Conservation (phyloP, 257 asterid genomes). For the Eustoma russellianum region DNA sequence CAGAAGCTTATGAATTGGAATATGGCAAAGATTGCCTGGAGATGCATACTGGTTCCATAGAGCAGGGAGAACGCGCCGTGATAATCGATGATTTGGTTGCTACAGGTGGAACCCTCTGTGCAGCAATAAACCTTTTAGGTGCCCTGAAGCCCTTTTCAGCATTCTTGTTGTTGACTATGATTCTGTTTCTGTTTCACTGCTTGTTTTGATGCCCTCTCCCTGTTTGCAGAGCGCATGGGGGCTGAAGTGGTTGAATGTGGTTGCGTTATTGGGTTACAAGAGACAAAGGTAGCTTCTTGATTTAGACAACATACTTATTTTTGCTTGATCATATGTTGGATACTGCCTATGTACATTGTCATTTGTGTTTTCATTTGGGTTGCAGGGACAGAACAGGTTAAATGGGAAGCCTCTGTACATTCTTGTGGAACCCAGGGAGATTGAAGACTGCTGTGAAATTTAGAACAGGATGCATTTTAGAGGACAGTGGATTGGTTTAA, state of each 20-base stretch:
- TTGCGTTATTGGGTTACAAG: conserved; percentile 66
- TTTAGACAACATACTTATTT: background rate
- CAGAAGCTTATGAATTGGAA: conserved; percentile 63
- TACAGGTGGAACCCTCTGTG: conserved; percentile 77
- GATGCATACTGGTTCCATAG: conserved; percentile 68
- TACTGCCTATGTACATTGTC: background rate
- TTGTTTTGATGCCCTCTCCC: background rate
- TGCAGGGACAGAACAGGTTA: conserved; percentile 48
- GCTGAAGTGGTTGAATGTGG: conserved; percentile 76
- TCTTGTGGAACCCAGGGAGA: conserved; percentile 65
- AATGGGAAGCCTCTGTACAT: conserved; percentile 68
- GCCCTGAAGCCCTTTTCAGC: background rate
- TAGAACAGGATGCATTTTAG: too few species aligned
- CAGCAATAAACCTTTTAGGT: conserved; percentile 79
- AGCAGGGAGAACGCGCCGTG: conserved; percentile 62
- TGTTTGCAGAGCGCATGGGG: conserved; percentile 44
- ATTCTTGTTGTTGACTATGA: background rate
- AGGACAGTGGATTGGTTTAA: too few species aligned
- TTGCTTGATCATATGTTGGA: too few species aligned
- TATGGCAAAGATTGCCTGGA: conserved; percentile 72
- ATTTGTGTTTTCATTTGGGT: too few species aligned
- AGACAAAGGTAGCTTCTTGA: conserved; percentile 43
- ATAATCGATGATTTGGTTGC: conserved; percentile 82
- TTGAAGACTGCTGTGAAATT: conserved; percentile 18
- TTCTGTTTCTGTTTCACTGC: background rate